phyloP scores from a whole-genome alignment of 192 early-diverging fungal genomes.

The Backusella mclennaniae region DNA sequence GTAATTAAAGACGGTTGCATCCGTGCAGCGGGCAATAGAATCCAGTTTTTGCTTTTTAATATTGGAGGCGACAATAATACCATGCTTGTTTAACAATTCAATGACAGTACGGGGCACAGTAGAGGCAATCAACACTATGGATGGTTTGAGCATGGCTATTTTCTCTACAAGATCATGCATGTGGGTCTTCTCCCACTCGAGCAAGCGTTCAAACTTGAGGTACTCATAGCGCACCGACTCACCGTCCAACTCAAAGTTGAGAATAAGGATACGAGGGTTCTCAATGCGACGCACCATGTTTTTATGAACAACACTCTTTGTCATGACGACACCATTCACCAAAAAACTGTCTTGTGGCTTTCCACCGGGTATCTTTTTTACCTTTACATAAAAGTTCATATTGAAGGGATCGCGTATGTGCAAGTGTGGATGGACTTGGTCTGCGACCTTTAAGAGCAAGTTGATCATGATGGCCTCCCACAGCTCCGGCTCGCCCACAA shows the following conservation, averaged over 20 bases:
- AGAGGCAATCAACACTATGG: constrained; percentile 78
- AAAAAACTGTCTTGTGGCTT: constrained; percentile 73
- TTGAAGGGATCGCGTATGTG: constrained; percentile 80
- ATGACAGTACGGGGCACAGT: constrained; percentile 78
- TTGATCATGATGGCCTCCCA: constrained; percentile 76
- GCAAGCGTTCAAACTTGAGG: constrained; percentile 56
- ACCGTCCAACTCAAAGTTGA: constrained; percentile 35
- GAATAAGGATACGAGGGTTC: constrained; percentile 79
- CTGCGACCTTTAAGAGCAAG: constrained; percentile 62
- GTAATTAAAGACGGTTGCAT: constrained; percentile 77
- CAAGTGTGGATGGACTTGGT: constrained; percentile 61
- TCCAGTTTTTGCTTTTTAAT: constrained; percentile 83
- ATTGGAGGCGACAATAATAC: constrained; percentile 77
- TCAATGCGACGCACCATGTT: constrained; percentile 70
- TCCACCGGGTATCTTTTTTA: constrained; percentile 93
- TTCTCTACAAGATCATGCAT: constrained; percentile 74
- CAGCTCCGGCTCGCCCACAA: constrained; percentile 22
- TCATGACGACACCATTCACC: constrained; percentile 86
- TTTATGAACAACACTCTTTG: constrained; percentile 90
- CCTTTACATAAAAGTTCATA: constrained; percentile 85
- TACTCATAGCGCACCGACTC: background rate
- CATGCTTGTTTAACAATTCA: constrained; percentile 73
- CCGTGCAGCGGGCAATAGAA: constrained; percentile 82
- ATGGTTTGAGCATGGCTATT: constrained; percentile 72
- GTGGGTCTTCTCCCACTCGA: constrained; percentile 82